phyloP scores from a whole-genome alignment of 2,329 filamentous ascomycete species.

The Colletotrichum liriopes region DNA sequence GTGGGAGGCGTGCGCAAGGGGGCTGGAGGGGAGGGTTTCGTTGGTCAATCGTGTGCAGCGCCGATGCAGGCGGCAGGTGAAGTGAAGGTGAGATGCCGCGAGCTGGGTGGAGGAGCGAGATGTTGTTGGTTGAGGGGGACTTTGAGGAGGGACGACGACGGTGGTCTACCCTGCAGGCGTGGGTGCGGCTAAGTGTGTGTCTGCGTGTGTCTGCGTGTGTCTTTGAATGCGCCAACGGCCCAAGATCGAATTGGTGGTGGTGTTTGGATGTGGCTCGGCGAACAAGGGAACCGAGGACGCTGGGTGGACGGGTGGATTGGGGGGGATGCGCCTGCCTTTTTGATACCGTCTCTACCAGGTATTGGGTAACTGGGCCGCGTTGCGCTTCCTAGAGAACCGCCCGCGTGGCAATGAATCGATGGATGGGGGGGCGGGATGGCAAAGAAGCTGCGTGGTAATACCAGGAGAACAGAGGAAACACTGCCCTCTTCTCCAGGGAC shows the following conservation, averaged over 20 bases:
- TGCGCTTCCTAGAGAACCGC: not conserved
- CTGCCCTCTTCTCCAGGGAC: not conserved
- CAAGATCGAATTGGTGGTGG: too few relatives aligned
- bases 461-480: not conserved
- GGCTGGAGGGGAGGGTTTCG: not conserved
- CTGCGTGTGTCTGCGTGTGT: too few relatives aligned
- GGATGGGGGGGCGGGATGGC: not conserved
- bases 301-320: not conserved
- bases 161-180: too few relatives aligned
- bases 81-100: not conserved
- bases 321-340: not conserved
- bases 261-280: not conserved
- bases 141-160: not conserved
- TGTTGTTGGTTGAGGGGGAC: not conserved
- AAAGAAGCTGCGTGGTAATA: not conserved
- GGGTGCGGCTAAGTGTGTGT: too few relatives aligned
- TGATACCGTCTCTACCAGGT: not conserved
- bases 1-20: not conserved
- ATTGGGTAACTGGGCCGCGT: not conserved
- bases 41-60: slow-evolving; percentile 6
- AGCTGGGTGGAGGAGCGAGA: not conserved
- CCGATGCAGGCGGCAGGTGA: not conserved
- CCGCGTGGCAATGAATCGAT: not conserved
- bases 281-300: not conserved
- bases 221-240: too few relatives aligned